These are phyloP conservation scores for Scedosporium apiospermum DNA, from an alignment of 2,329 filamentous ascomycete genomes.

Conservation along the genomic window DNA sequence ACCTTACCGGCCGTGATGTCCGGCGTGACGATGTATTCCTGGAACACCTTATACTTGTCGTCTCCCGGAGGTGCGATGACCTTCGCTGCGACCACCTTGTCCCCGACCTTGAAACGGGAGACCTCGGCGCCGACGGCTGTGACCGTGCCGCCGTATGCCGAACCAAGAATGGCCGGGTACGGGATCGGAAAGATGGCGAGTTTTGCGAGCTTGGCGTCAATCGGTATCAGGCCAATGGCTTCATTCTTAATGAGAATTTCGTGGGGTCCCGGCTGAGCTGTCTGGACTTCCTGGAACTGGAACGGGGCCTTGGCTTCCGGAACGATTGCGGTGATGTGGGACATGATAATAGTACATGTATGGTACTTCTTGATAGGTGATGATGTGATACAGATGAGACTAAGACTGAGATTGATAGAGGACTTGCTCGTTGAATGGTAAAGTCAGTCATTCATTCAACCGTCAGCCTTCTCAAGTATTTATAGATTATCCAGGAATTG, in stretches of 20 bases:
- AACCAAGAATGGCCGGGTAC: conserved; percentile 20
- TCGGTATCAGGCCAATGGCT: conserved; percentile 17
- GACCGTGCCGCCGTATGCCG: conserved; percentile 19
- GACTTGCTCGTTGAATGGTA: too few relatives aligned
- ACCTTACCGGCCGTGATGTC: conserved; percentile 11
- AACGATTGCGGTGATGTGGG: conserved; percentile 8
- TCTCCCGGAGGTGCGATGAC: conserved; percentile 6
- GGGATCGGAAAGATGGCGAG: conserved; percentile 11
- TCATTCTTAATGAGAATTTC: conserved; percentile 18
- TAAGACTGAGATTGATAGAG: too few relatives aligned
- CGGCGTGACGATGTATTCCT: conserved; percentile 14
- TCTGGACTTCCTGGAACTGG: conserved; percentile 6
- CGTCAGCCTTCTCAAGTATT: too few relatives aligned
- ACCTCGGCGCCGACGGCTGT: conserved; percentile 20
- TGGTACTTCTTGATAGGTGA: too few relatives aligned
- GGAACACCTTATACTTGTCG: conserved; percentile 12
- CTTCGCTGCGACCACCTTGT: conserved; percentile 17
- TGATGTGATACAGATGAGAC: too few relatives aligned
- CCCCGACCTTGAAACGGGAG: conserved; percentile 19
- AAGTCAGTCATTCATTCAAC: too few relatives aligned
- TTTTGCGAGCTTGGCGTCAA: conserved; percentile 20
- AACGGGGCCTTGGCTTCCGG: conserved; percentile 6
- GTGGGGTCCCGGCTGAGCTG: conserved; percentile 10
- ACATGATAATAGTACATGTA: not conserved
- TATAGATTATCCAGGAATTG: too few relatives aligned